phyloP scores from a whole-genome alignment of 352 stramenopile species.

The Globisporangium nodosum region DNA sequence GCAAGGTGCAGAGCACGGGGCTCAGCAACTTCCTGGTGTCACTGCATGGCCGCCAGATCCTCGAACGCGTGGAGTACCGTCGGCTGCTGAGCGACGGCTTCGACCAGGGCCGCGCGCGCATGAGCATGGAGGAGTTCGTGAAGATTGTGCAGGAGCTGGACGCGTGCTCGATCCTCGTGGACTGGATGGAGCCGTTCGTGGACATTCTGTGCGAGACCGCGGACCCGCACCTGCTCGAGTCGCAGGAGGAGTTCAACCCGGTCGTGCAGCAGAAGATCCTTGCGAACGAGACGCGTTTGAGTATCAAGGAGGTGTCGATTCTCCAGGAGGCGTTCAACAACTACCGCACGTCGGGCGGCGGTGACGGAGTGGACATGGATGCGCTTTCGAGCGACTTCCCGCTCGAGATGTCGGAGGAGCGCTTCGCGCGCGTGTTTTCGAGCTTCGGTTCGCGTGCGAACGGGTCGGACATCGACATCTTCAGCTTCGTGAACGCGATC shows the following conservation, averaged over 20 bases:
- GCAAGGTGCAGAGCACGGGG: conserved; percentile 82
- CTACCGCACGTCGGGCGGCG: conserved; percentile 62
- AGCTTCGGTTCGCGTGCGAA: conserved; percentile 79
- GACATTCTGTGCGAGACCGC: conserved; percentile 84
- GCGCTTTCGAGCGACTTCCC: conserved; percentile 74
- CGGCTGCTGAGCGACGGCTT: conserved; percentile 74
- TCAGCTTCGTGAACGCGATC: conserved; percentile 82
- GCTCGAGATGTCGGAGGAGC: conserved; percentile 80
- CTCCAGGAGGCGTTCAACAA: conserved; percentile 84
- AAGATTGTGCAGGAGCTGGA: conserved; percentile 51
- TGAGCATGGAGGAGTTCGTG: conserved; percentile 72
- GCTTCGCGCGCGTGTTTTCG: conserved; percentile 69
- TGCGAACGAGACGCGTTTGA: conserved; percentile 78
- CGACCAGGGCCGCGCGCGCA: conserved; percentile 70
- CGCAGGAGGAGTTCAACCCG: conserved; percentile 86
- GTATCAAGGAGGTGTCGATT: conserved; percentile 67
- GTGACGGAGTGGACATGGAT: conserved; percentile 71
- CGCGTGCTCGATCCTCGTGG: conserved; percentile 50
- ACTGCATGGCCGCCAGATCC: conserved; percentile 66
- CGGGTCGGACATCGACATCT: conserved; percentile 77
- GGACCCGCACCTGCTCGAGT: conserved; percentile 71
- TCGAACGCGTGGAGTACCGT: conserved; percentile 71
- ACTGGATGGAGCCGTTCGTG: conserved; percentile 83
- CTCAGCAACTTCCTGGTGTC: conserved; percentile 85
- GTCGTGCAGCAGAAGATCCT: conserved; percentile 87